Base-by-base conservation (phyloP, 2,329 filamentous ascomycete genomes). In the Herpotrichia juniperi region DNA sequence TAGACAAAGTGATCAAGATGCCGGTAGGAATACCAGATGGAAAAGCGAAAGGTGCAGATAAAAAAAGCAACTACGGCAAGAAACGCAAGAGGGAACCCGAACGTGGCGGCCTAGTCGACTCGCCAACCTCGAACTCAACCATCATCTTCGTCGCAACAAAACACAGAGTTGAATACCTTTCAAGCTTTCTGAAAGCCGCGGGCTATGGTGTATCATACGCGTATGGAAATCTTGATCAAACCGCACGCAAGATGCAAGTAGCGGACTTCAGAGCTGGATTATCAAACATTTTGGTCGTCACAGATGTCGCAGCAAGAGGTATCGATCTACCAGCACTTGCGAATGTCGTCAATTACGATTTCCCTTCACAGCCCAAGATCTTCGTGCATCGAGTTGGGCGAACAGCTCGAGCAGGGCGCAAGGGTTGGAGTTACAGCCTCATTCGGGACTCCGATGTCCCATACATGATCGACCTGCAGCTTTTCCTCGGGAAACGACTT, bases 261-360 rank as follows among this genome's bases (percentile, higher is more conserved):
- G 88, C 96, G 53, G 88, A 93, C 58, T 99, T 99, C 73, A 83
- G 96, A 53, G 82, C 81, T 21, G 94, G 94, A 6, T 83, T 88
- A 58, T 89, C 91, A 0, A 93, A 96, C 62, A 92, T 99, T 42
- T 78, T 99, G 8, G 93, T 99, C 2, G 93, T 97, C 39, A 99
- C 94, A 1, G 94, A 99, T 71, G 92, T 99, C 48, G 94, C 94
- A 12, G 94, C 94, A 19, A 86, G 94, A 85, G 94, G 94, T 85
- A 96, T 99, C 56, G 94, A 99, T 85, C 96, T 99, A 61, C 94
- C 94, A 0, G 84, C 97, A 42, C 82, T 99, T 30, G 93, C 91
- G 50, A 97, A 99, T 70, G 94, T 99, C 53, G 93, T 99, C 79
- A 97, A 99, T 79, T 99, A 96, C 75, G 93, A 97, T 69, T 99